phyloP scores from a whole-genome alignment of 2,329 filamentous ascomycete genomes.

The Mariannaea sp. region DNA sequence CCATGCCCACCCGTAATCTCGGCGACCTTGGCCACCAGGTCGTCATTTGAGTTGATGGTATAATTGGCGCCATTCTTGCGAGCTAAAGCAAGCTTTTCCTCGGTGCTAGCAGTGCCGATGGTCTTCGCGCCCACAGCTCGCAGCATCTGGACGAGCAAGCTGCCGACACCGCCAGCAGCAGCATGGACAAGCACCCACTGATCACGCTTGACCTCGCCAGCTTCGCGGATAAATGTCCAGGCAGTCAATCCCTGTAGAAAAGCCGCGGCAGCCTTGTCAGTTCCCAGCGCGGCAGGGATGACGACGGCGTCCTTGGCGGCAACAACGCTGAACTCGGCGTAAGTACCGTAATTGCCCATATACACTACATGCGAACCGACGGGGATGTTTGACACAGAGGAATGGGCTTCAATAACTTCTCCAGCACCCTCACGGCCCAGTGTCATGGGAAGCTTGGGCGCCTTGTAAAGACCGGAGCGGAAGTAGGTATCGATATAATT shows the following conservation, averaged over 20 bases:
- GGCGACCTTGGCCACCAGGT: conserved; percentile 62
- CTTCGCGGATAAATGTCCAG: conserved; percentile 76
- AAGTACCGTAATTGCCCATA: conserved; percentile 56
- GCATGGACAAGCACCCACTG: conserved; percentile 87
- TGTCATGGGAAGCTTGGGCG: conserved; percentile 69
- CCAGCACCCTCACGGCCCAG: conserved; percentile 82
- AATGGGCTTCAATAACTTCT: conserved; percentile 65
- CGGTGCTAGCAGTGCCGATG: conserved; percentile 78
- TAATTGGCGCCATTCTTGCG: conserved; percentile 72
- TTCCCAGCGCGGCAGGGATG: conserved; percentile 65
- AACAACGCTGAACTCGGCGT: conserved; percentile 62
- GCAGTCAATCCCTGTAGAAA: conserved; percentile 86
- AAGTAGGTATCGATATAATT: conserved; percentile 95
- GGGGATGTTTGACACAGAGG: conserved; percentile 59
- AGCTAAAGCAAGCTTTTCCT: conserved; percentile 74
- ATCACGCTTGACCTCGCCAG: conserved; percentile 73
- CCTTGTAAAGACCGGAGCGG: conserved; percentile 79
- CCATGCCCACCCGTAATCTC: conserved; percentile 75
- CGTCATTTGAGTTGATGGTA: conserved; percentile 70
- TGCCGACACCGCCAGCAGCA: conserved; percentile 80
- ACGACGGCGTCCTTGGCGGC: conserved; percentile 60
- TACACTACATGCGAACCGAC: conserved; percentile 75
- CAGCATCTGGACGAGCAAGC: conserved; percentile 76
- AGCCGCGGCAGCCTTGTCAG: conserved; percentile 68
- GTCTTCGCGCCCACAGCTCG: conserved; percentile 72